phyloP scores from a whole-genome alignment of 129 eudicot genomes.

The Solidago caesia region DNA sequence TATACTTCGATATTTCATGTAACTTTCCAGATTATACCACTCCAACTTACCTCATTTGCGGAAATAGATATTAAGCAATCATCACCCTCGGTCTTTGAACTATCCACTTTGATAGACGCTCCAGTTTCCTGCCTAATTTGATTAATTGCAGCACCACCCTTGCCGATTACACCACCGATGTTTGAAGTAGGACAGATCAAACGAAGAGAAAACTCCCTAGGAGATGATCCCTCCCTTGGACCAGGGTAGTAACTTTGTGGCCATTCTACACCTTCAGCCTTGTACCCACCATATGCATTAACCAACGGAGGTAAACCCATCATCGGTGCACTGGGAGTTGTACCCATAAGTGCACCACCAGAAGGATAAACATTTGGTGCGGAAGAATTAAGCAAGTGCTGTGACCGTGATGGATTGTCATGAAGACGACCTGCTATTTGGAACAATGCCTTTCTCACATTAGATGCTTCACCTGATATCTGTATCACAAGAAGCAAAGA shows the following conservation, averaged over 20 bases:
- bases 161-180: constrained; percentile 94
- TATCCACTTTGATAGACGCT: constrained; percentile 80
- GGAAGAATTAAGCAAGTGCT: constrained; percentile 70
- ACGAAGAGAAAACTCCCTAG: constrained; percentile 80
- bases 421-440: constrained; percentile 83
- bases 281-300: constrained; percentile 84
- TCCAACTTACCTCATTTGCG: constrained; percentile 65
- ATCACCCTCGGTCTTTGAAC: constrained; percentile 76
- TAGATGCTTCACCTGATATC: constrained; percentile 85
- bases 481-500: constrained; percentile 22
- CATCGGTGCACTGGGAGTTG: constrained; percentile 58
- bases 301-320: constrained; percentile 72
- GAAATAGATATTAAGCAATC: constrained; percentile 83
- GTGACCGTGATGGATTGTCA: constrained; percentile 87
- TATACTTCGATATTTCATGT: neutral
- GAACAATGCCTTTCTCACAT: constrained; percentile 81
- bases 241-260: constrained; percentile 62
- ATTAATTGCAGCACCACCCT: constrained; percentile 83
- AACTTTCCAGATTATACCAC: neutral
- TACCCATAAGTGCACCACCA: constrained; percentile 66
- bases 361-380: constrained; percentile 51
- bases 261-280: constrained; percentile 85
- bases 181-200: constrained; percentile 85
- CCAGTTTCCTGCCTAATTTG: constrained; percentile 93
- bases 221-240: constrained; percentile 60